Base-by-base conservation (phyloP, 768 basidiomycete genomes). In the Tricholomella constricta region DNA sequence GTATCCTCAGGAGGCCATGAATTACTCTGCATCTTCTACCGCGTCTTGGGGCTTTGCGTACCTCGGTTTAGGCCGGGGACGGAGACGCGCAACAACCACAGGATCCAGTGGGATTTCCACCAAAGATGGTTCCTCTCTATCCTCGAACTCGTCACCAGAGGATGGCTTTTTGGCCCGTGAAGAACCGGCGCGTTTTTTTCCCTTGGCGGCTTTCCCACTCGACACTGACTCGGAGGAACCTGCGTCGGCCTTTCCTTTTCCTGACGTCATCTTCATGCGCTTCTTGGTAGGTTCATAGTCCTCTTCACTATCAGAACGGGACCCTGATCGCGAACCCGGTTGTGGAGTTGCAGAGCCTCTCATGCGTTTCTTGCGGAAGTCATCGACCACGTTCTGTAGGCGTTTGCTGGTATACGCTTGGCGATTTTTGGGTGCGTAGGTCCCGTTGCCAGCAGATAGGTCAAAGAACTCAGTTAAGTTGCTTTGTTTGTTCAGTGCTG, bases 351-450 rank as follows among this genome's bases (percentile, higher is more conserved):
- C 41, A 4, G 72, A 66, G 2, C 58, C 60, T 52, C 65, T 61
- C 55, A 63, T 72, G 54, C 73, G 72, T 65, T 82, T 84, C 64
- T 83, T 87, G 50, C 90, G 79, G 64, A 88, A 91, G 53, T 90
- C 89, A 23, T 82, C 77, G n/a, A 94, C 86, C 8, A 93, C 88
- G 65, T 92, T 80, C 65, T 96, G 91, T 52, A 97, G 71, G 7
- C 94, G 82, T 69, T 92, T 95, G 67, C 89, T 91, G 3, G 87
- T 73, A 60, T 95, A 95, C 4, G 85, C 89, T 58, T 90, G 87
- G 32, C 89, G 81, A 63, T 87, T 84, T 35, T 88, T 78, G 1
- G 94, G 94, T 5, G 85, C 92, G 61, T 80, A 75, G 38, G 84
- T 83, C 15, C 86, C 89, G 53, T 78, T 79, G 5, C 87, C 89